Conservation (phyloP, 495 filamentous ascomycete genomes). For the Aspergillus sclerotiicarbonarius region DNA sequence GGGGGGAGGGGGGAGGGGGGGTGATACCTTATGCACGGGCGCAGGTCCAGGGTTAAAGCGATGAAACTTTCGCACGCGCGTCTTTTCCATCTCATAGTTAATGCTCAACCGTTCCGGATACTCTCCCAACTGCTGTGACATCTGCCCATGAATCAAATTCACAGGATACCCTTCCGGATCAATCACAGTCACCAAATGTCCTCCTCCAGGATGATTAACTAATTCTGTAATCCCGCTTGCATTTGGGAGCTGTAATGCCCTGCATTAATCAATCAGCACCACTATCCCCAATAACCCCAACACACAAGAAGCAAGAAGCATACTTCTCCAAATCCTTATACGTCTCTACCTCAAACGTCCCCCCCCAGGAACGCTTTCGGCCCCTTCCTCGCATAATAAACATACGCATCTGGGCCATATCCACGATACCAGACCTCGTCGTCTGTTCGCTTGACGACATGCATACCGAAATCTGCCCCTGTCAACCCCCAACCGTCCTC, state of each 20-base stretch:
- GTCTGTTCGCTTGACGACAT: constrained; percentile 38
- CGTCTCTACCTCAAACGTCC: constrained; percentile 19
- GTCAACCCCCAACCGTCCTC: neutral
- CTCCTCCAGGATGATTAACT: constrained; percentile 34
- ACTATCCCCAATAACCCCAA: too few species aligned
- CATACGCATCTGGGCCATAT: constrained; percentile 57
- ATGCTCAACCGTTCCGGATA: constrained; percentile 26
- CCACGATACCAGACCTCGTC: constrained; percentile 56
- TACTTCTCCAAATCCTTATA: neutral
- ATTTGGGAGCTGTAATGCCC: constrained; percentile 1
- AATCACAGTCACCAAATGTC: constrained; percentile 28
- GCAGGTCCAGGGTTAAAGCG: constrained; percentile 57
- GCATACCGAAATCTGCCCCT: constrained; percentile 53
- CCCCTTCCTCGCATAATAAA: constrained; percentile 48
- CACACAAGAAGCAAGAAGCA: neutral
- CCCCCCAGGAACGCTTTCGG: constrained; percentile 53
- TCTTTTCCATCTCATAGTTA: constrained; percentile 33
- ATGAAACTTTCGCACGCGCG: constrained; percentile 28
- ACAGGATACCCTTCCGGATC: constrained; percentile 38
- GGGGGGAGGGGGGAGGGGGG: neutral
- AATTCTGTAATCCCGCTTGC: constrained; percentile 4
- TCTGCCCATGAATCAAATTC: constrained; percentile 34
- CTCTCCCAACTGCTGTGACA: constrained; percentile 10
- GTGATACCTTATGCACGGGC: constrained; percentile 59
- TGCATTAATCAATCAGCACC: neutral